A percentile compares a stretch with the other conserved stretches of the same genome.
phyloP scores from a whole-genome alignment of 2,329 filamentous ascomycete genomes.

The Stemphylium lycopersici region DNA sequence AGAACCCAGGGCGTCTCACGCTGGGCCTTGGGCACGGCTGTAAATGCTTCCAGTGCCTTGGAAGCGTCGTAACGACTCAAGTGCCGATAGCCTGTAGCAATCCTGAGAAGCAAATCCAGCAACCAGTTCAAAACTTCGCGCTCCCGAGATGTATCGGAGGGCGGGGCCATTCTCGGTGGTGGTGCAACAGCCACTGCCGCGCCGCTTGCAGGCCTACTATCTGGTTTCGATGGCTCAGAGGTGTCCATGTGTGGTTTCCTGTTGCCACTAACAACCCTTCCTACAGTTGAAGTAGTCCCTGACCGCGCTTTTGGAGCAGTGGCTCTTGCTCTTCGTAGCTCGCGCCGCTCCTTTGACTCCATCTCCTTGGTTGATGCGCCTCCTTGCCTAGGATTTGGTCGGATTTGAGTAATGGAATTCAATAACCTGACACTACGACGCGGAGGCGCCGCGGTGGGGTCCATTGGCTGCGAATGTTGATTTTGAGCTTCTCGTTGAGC shows the following conservation, averaged over 20 bases:
- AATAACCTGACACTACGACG: conserved; percentile 54
- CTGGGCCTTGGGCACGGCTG: conserved; percentile 72
- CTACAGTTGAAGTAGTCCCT: conserved; percentile 73
- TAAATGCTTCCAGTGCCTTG: conserved; percentile 77
- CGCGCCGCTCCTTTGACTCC: conserved; percentile 68
- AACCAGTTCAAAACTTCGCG: conserved; percentile 79
- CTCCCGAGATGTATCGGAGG: conserved; percentile 67
- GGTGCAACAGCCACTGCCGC: conserved; percentile 29
- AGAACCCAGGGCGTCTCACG: conserved; percentile 93
- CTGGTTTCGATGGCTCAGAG: conserved; percentile 74
- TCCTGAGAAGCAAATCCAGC: conserved; percentile 79
- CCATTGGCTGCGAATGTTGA: conserved; percentile 32
- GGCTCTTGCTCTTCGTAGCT: conserved; percentile 83
- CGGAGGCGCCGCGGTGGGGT: conserved; percentile 52
- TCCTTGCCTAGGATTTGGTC: conserved; percentile 68
- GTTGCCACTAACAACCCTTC: conserved; percentile 88
- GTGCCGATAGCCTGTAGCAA: conserved; percentile 79
- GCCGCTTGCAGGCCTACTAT: conserved; percentile 46
- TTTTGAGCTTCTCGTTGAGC: conserved; percentile 37
- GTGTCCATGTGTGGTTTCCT: conserved; percentile 73
- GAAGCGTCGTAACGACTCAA: conserved; percentile 79
- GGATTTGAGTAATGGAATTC: conserved; percentile 60
- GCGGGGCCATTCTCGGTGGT: conserved; percentile 45
- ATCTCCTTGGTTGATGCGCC: conserved; percentile 59
- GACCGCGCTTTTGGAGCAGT: conserved; percentile 69